These are phyloP conservation scores for Cicer cuneatum DNA, from an alignment of 306 rosid species.

Conservation along the genomic window DNA sequence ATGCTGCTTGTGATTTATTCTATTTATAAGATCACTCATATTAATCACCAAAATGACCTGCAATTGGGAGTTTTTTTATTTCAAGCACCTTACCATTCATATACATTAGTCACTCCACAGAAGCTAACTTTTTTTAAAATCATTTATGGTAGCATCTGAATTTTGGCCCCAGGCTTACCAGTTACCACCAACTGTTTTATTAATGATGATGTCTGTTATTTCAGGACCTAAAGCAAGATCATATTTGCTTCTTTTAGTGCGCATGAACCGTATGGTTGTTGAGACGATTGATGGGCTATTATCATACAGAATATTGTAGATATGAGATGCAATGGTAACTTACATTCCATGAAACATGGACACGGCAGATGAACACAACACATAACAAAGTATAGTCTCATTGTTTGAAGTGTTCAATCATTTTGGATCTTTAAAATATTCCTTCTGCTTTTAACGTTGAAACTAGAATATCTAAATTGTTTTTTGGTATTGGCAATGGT, in stretches of 20 bases:
- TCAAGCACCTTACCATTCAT: slow-evolving; percentile 3
- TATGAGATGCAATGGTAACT: slow-evolving; percentile 25
- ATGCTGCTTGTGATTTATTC: slow-evolving; percentile 33
- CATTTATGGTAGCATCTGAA: not conserved
- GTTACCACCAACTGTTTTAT: not conserved
- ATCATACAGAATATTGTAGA: slow-evolving; percentile 54
- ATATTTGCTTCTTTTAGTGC: slow-evolving; percentile 58
- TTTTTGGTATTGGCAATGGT: not conserved
- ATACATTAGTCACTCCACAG: not conserved
- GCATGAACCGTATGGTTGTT: slow-evolving; percentile 55
- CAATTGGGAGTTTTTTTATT: slow-evolving; percentile 4
- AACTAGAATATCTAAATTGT: not conserved
- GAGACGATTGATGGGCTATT: slow-evolving; percentile 52
- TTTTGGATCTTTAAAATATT: not conserved
- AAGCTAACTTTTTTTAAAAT: not conserved
- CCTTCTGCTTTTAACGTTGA: not conserved
- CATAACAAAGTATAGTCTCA: not conserved
- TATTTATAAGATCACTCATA: not conserved
- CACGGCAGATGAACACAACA: not conserved
- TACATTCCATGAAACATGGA: not conserved
- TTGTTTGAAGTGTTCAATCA: not conserved
- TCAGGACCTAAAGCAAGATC: slow-evolving; percentile 63
- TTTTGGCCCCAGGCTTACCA: not conserved
- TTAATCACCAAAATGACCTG: not conserved
- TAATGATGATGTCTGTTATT: slow-evolving; percentile 29